Evolutionary conservation across 2,329 filamentous ascomycete species (phyloP), one percentile per base, ranked within the genome.

Genomic region (Phaeosphaeriaceae sp.): DNA sequence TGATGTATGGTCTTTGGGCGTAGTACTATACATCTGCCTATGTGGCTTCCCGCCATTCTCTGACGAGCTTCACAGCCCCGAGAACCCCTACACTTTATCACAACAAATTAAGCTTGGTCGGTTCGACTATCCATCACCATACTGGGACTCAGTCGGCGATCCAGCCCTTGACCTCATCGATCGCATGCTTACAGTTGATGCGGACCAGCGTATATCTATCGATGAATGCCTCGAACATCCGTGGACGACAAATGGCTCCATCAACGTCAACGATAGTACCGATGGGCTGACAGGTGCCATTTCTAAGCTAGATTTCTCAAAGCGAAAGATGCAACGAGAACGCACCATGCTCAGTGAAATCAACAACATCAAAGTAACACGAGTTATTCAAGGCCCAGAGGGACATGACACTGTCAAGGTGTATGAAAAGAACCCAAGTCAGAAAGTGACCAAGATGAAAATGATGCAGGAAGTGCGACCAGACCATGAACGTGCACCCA

Each of bases 31-130:
- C 75, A 97, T 97, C 63, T 97, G 92, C 70, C 83, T 97, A 4
- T 97, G 94, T 70, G 94, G 94, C 29, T 97, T 97, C 67, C 94
- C 93, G 4, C 94, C 94, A 0, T 99, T 99, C 75, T 96, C 91
- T 0, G 94, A 99, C 65, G 94, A 99, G 74, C 84, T 97, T 0
- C 90, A 87, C 74, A 87, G 86, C 1, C 76, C 70, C 29, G 87
- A 96, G 36, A 94, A 92, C 59, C 94, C 94, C 2, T 97, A 90
- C 69, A 90, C 83, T 0, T 80, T 97, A 36, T 89, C 88, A 1
- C 88, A 96, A 62, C 92, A 97, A 76, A 97, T 96, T 75, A 92
- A 89, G 72, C 83, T 84, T 72, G 94, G 90, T 13, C 83, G 86
- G 16, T 99, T 96, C 68, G 90, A 97, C 73, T 99, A 97, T 67